Base-by-base conservation (phyloP, 805 yeast genomes). In the Metschnikowia hibisci region DNA sequence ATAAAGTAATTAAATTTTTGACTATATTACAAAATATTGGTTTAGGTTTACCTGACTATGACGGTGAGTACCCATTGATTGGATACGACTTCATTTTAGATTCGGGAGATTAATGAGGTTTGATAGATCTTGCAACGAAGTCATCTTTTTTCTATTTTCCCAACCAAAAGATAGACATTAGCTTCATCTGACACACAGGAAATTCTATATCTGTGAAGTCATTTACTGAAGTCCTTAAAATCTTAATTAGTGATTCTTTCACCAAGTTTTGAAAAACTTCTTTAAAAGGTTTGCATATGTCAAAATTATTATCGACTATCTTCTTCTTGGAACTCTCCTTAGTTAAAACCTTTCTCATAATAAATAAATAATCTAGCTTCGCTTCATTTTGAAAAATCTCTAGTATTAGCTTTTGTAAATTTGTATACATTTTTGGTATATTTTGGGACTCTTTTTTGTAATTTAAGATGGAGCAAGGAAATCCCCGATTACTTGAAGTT, bases 161-260 rank as follows among this genome's bases (percentile, higher is more conserved):
- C 1, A 83, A 52, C 95, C 95, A 86, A 0, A 43, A 26, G 2
- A 87, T 69, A 0, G 74, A 75, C 5, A 62, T 66, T 0, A 78
- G 29, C 36, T 59, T 65, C 6, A 83, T 53, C 0, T 63, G 62
- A 4, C 58, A 49, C 2, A 67, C 29, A 0, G 80, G 34, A 3
- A 62, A 55, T 2, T 53, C 47, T 0, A 74, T 39, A 0, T 62
- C 42, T 0, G 79, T 30, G 2, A 43, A 41, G 6, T 74, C 78
- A 28, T 62, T 62, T 9, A 67, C 55, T 15, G 44, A 38, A 2
- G 34, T 34, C 22, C 32, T 27, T 12, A 46, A 43, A 13, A 43
- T 14, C 4, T 37, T 25, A 22, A 43, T 22, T 8, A 46, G 27
- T 31, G 25, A 11, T 7, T 34, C 14, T 23, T 38, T 43, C 35